A percentile compares a stretch with the other conserved stretches of the same genome.
Conservation (phyloP, 768 basidiomycete genomes). For the Xerocomus brunneocitrinus region DNA sequence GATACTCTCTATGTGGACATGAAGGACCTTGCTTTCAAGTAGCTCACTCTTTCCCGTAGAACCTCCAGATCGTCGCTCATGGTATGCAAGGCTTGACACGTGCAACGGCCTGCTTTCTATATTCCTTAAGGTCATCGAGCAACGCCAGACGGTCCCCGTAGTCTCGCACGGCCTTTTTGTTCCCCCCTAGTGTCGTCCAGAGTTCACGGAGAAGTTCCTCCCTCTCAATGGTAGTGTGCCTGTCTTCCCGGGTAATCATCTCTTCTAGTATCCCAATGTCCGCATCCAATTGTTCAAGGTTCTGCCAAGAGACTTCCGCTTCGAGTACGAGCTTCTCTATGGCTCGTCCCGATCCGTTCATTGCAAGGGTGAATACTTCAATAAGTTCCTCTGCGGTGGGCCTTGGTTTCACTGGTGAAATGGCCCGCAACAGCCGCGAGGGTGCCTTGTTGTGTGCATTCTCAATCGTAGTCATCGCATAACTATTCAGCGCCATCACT, state of each 20-base stretch:
- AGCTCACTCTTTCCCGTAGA: slow-evolving; percentile 65
- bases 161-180: slow-evolving; percentile 44
- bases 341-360: slow-evolving; percentile 51
- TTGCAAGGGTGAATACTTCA: slow-evolving; percentile 56
- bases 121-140: slow-evolving; percentile 50
- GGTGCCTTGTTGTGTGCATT: slow-evolving; percentile 27
- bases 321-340: slow-evolving; percentile 62
- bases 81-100: slow-evolving; percentile 60
- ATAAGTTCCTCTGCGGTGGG: slow-evolving; percentile 43
- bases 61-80: slow-evolving; percentile 78
- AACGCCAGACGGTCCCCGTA: slow-evolving; percentile 50
- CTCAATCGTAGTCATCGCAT: slow-evolving; percentile 58
- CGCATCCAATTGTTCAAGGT: slow-evolving; percentile 61
- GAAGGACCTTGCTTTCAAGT: slow-evolving; percentile 54
- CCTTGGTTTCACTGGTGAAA: slow-evolving; percentile 38
- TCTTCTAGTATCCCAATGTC: slow-evolving; percentile 54
- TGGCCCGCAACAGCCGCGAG: slow-evolving; percentile 29
- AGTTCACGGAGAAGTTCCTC: slow-evolving; percentile 57
- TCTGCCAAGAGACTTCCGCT: slow-evolving; percentile 51
- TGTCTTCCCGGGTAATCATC: slow-evolving; percentile 55
- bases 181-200: slow-evolving; percentile 69
- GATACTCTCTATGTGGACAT: slow-evolving; percentile 76
- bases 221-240: slow-evolving; percentile 38
- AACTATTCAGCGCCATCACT: slow-evolving; percentile 70
- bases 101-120: slow-evolving; percentile 55